Conservation (phyloP, 352 stramenopile genomes). For the Phytopythium litorale region DNA sequence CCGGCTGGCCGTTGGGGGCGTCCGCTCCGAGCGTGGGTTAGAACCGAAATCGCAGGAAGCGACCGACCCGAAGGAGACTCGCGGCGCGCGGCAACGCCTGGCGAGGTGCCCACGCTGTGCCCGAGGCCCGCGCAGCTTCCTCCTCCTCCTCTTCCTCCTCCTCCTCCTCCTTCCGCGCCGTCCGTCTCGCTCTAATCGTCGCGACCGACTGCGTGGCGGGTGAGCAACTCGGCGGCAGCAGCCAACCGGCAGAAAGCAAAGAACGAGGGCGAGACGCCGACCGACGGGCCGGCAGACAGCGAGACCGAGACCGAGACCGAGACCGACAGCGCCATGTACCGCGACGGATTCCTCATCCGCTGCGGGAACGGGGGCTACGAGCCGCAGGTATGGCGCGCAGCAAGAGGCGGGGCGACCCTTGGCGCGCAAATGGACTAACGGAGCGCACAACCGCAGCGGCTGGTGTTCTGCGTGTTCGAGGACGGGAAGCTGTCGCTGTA, state of each 20-base stretch:
- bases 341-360: conserved; percentile 76
- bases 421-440: not conserved
- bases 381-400: conserved; percentile 28
- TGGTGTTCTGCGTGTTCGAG: conserved; percentile 77
- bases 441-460: conserved; percentile 19
- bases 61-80: no score
- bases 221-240: not conserved
- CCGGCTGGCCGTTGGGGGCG: no score
- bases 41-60: no score
- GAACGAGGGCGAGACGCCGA: not conserved
- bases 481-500: conserved; percentile 71
- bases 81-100: no score
- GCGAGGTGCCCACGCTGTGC: no score
- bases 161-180: no score
- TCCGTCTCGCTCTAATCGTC: no score
- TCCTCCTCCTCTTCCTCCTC: no score
- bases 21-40: no score
- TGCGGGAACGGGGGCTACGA: conserved; percentile 47
- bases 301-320: not conserved
- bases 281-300: not conserved
- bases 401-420: not conserved
- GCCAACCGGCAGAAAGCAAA: not conserved
- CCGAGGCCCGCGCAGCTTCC: no score
- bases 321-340: conserved; percentile 45
- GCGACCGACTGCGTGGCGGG: no score